A percentile compares a stretch with the other conserved stretches of the same genome.
These are phyloP conservation scores for Orbilia blumenaviensis DNA, from an alignment of 2,329 filamentous ascomycete species.

Conservation along the genomic window DNA sequence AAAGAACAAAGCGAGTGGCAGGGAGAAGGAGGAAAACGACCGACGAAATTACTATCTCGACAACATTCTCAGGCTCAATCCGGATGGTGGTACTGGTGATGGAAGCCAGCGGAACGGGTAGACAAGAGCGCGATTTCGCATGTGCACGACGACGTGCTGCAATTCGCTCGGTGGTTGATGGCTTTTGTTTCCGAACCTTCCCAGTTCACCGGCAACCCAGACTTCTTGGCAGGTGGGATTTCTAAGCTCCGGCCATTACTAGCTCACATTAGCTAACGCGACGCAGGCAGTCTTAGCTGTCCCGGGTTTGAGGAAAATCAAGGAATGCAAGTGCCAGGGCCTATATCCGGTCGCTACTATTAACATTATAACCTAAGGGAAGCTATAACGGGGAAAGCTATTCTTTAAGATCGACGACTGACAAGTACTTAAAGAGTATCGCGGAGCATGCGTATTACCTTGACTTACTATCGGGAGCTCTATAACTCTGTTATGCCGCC, in stretches of 20 bases:
- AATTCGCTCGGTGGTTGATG: constrained; percentile 13
- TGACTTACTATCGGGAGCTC: no score
- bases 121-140: constrained; percentile 13
- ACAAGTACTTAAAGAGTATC: no score
- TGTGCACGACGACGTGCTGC: constrained; percentile 1
- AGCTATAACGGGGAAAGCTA: no score
- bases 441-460: no score
- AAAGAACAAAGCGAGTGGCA: constrained; percentile 12
- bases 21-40: constrained; percentile 17
- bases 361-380: no score
- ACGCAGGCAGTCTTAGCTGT: not conserved
- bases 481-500: no score
- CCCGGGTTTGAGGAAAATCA: not conserved
- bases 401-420: not conserved
- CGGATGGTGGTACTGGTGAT: constrained; percentile 38
- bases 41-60: not conserved
- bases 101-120: constrained; percentile 24
- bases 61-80: constrained; percentile 26
- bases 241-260: not conserved
- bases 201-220: constrained; percentile 4
- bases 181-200: constrained; percentile 43
- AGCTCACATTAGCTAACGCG: not conserved
- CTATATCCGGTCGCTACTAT: not conserved
- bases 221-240: constrained; percentile 36
- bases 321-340: not conserved